These are phyloP conservation scores for Iberis pinnata DNA, from an alignment of 345 rosid species.

Conservation along the genomic window DNA sequence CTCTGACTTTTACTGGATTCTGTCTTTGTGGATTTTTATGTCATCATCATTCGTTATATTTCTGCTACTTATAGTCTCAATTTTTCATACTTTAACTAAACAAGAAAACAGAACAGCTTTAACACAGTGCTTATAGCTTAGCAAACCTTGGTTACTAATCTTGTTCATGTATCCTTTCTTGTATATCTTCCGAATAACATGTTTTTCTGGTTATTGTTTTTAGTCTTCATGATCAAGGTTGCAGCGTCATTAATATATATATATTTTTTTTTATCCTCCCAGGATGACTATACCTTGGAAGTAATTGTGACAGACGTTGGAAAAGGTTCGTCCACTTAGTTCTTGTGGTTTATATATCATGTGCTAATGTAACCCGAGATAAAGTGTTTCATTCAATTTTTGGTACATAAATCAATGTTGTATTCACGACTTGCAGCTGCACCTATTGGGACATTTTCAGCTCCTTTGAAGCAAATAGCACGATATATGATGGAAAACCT, in stretches of 20 bases:
- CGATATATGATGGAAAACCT: conserved; percentile 35
- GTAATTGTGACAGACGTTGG: conserved; percentile 62
- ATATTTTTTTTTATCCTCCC: conserved; percentile 22
- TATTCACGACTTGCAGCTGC: conserved; percentile 46
- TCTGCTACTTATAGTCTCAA: conserved; percentile 2
- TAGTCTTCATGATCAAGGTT: conserved; percentile 21
- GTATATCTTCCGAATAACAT: conserved; percentile 7
- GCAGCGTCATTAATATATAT: not conserved
- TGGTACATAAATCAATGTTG: conserved; percentile 11
- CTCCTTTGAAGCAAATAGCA: conserved; percentile 65
- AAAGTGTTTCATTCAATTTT: not conserved
- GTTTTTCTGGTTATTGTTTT: conserved; percentile 6
- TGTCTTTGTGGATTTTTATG: conserved; percentile 7
- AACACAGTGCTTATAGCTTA: conserved; percentile 9
- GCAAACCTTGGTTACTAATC: conserved; percentile 9
- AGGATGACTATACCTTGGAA: conserved; percentile 63
- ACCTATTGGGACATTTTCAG: conserved; percentile 63
- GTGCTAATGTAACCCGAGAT: conserved; percentile 1
- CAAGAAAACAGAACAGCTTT: conserved; percentile 1
- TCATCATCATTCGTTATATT: conserved; percentile 1
- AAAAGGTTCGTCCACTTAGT: conserved; percentile 43
- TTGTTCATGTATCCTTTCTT: conserved; percentile 15
- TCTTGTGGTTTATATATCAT: not conserved
- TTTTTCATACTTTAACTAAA: not conserved
- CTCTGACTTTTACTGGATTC: conserved; percentile 1